phyloP scores from a whole-genome alignment of 1,284 basidiomycete genomes.

The Cryptococcus wingfieldii region DNA sequence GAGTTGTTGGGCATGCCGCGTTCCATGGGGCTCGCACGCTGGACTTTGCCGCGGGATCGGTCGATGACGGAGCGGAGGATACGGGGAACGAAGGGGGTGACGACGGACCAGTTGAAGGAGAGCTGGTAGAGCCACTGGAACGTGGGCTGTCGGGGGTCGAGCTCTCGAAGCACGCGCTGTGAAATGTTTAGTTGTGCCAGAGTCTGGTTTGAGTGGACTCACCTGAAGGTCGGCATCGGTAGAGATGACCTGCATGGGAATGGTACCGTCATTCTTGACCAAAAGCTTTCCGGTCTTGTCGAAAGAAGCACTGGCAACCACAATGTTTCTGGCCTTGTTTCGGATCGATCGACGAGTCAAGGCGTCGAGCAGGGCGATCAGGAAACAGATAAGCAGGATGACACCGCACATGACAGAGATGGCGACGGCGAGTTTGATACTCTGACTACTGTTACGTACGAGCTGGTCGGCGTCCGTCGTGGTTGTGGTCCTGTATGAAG shows the following conservation, averaged over 20 bases:
- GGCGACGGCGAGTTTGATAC: slow-evolving; percentile 49
- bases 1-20: slow-evolving; percentile 22
- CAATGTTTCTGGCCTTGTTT: slow-evolving; percentile 51
- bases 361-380: slow-evolving; percentile 48
- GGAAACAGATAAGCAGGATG: slow-evolving; percentile 49
- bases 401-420: slow-evolving; percentile 53
- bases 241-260: slow-evolving; percentile 54
- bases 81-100: slow-evolving; percentile 50
- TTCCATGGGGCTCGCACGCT: slow-evolving; percentile 30
- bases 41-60: slow-evolving; percentile 24
- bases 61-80: slow-evolving; percentile 39
- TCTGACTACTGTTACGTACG: slow-evolving; percentile 29
- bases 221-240: slow-evolving; percentile 24
- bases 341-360: slow-evolving; percentile 45
- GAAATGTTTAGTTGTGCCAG: background rate
- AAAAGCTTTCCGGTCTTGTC: slow-evolving; percentile 52
- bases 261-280: slow-evolving; percentile 52
- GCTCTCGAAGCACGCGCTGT: slow-evolving; percentile 49
- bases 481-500: slow-evolving; percentile 46
- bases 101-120: slow-evolving; percentile 53
- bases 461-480: slow-evolving; percentile 18
- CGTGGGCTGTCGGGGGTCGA: slow-evolving; percentile 51
- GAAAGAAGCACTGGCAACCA: slow-evolving; percentile 52
- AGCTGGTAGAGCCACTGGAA: slow-evolving; percentile 56
- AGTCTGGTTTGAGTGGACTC: background rate